Base-by-base conservation (phyloP, 1,284 basidiomycete genomes). In the Neonothopanus nambi region DNA sequence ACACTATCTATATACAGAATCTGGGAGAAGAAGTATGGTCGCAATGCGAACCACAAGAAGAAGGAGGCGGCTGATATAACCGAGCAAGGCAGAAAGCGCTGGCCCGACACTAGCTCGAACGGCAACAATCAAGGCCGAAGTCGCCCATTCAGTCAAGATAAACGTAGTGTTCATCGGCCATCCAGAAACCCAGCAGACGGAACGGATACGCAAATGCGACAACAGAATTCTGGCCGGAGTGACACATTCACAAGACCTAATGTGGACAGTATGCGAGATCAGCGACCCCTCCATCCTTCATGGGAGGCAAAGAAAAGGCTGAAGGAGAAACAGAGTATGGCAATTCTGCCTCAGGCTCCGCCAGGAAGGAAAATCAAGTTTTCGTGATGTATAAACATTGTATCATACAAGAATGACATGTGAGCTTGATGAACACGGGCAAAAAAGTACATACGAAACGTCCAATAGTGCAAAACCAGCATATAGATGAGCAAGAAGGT, bases 11-110 rank as follows among this genome's bases (percentile, higher is more conserved):
- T 18, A 45, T 37, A 15, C 62, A 97, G 95, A 1, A 95, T 98
- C 59, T 98, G 95, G 94, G 95, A 97, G 74, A 95, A 95, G 73
- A 98, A 95, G 70, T 98, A 86, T 65, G 95, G 95, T 51, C 83
- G 79, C 58, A 85, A 87, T 56, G 95, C 95, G 12, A 96, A 95
- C 67, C 95, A 98, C 70, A 79, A 95, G 70, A 87, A 89, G 68
- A 88, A 84, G 63, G 77, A 81, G 64, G 70, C 66, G 37, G 20
- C 28, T 18, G 49, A 51, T n/a, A n/a, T n/a, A 13, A 40, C 41
- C 61, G 59, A 50, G 56, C 58, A 50, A 58, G 56, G 59, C 47
- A 37, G 30, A 38, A 58, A 61, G 43, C 59, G 57, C 8, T 55
- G 57, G 55, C 40, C 55, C 8, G 42, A 21, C 6, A 37, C 38